phyloP scores from a whole-genome alignment of 306 rosid genomes.

The Sphenostylis stenocarpa region DNA sequence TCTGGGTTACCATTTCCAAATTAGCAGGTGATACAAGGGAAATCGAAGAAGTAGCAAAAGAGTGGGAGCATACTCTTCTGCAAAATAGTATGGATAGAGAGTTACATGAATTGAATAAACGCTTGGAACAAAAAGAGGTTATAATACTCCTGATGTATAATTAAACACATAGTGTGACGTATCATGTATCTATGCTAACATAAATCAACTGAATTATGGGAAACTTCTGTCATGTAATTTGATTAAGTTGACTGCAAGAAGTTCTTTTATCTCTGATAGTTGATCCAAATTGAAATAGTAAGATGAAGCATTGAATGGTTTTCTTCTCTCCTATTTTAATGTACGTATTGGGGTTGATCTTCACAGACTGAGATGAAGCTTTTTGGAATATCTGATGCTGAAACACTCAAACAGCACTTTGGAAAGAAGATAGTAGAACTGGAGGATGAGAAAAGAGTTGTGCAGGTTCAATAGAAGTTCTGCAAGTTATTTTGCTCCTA shows the following conservation, averaged over 20 bases:
- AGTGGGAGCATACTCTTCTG: conserved; percentile 94
- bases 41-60: conserved; percentile 91
- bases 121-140: conserved; percentile 93
- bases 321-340: conserved; percentile 11
- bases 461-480: conserved; percentile 62
- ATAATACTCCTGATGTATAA: conserved; percentile 13
- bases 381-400: conserved; percentile 70
- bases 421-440: conserved; percentile 92
- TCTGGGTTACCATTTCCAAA: conserved; percentile 31
- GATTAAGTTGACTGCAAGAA: not conserved
- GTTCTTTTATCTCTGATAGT: conserved; percentile 1
- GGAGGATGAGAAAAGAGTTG: conserved; percentile 89
- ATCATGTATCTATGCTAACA: not conserved
- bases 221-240: conserved; percentile 20
- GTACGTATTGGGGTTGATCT: conserved; percentile 18
- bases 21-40: conserved; percentile 75
- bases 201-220: conserved; percentile 8
- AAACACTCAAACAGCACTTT: conserved; percentile 84
- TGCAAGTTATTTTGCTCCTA: conserved; percentile 16
- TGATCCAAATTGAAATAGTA: conserved; percentile 8
- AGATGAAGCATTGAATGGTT: conserved; percentile 22
- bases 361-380: conserved; percentile 90
- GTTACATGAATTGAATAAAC: conserved; percentile 82
- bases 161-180: conserved; percentile 12
- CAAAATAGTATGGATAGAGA: conserved; percentile 93